These are phyloP conservation scores for Solanum ossicruentum DNA, from an alignment of 257 asterid species.

Conservation along the genomic window DNA sequence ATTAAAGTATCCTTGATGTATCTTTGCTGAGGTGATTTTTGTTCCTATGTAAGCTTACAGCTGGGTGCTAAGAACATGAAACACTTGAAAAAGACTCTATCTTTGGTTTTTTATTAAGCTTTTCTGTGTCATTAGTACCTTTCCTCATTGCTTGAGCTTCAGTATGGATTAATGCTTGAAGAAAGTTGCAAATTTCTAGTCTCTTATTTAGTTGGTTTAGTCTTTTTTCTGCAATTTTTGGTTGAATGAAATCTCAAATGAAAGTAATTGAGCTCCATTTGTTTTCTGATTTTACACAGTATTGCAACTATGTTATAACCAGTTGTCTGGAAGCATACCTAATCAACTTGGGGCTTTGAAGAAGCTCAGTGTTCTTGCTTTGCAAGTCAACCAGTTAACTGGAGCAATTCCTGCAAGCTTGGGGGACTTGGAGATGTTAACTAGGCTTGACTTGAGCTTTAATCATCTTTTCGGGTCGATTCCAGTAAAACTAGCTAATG, in stretches of 20 bases:
- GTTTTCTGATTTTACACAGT: constrained; percentile 30
- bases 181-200: not conserved
- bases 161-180: not conserved
- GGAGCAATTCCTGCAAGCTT: constrained; percentile 94
- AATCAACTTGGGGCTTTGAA: constrained; percentile 51
- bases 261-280: not conserved
- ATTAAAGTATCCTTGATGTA: not conserved
- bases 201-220: not conserved
- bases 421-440: constrained; percentile 45
- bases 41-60: not conserved
- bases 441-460: constrained; percentile 79
- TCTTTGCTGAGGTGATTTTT: not conserved
- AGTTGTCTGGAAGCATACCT: constrained; percentile 64
- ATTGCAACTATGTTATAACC: constrained; percentile 82
- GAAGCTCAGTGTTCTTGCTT: constrained; percentile 76
- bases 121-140: not conserved
- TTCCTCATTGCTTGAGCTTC: not conserved
- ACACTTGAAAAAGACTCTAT: not conserved
- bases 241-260: not conserved
- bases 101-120: not conserved
- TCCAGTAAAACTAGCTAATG: constrained; percentile 48
- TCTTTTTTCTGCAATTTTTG: not conserved
- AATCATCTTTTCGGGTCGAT: constrained; percentile 71
- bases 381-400: constrained; percentile 64
- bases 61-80: not conserved